Conservation (phyloP, 495 filamentous ascomycete genomes). For the Parmelia sp. region DNA sequence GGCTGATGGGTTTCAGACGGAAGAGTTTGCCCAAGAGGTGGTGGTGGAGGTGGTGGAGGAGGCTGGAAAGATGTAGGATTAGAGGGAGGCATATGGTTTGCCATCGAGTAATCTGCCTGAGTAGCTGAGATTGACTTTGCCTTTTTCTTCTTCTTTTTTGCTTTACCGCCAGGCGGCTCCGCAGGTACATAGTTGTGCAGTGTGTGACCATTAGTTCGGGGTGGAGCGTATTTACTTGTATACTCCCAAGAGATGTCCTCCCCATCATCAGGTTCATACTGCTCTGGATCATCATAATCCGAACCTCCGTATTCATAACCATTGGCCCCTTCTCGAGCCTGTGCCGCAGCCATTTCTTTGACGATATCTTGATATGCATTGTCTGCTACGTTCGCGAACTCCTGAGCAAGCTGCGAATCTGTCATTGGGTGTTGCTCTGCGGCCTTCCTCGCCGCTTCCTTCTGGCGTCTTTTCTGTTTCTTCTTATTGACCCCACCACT, state of each 20-base stretch:
- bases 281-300: conserved; percentile 30
- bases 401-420: conserved; percentile 14
- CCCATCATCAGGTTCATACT: conserved; percentile 34
- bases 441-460: conserved; percentile 65
- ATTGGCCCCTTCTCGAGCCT: conserved; percentile 20
- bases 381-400: conserved; percentile 18
- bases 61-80: conserved; percentile 30
- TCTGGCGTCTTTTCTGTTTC: conserved; percentile 80
- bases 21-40: conserved; percentile 33
- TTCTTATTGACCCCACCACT: conserved; percentile 68
- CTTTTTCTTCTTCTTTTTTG: conserved; percentile 50
- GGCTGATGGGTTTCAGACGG: conserved; percentile 30
- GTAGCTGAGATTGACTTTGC: conserved; percentile 36
- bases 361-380: conserved; percentile 19
- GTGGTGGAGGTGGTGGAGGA: conserved; percentile 36
- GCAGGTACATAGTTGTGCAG: conserved; percentile 22
- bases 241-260: conserved; percentile 34
- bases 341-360: conserved; percentile 14
- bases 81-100: conserved; percentile 24
- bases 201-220: conserved; percentile 26
- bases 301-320: conserved; percentile 30
- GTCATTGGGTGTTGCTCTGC: conserved; percentile 39
- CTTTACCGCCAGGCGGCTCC: conserved; percentile 29
- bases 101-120: conserved; percentile 25
- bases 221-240: conserved; percentile 20